phyloP scores from a whole-genome alignment of 2,329 filamentous ascomycete species.

The Rugonectria rugulosa region DNA sequence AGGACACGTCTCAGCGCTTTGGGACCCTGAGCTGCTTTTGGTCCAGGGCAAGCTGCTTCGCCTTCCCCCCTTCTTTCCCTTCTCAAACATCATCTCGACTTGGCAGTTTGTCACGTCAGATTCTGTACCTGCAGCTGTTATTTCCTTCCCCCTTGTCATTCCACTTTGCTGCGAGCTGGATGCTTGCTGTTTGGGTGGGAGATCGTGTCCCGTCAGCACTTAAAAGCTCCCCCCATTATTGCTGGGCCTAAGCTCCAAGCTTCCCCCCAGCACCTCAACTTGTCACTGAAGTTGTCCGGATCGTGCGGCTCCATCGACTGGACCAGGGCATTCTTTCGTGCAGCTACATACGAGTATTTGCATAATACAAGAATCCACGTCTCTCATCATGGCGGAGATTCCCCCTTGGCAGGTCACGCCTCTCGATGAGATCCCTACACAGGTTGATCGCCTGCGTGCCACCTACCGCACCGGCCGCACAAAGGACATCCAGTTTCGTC shows the following conservation, averaged over 20 bases:
- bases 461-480: conserved; percentile 85
- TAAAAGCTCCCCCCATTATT: background rate
- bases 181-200: no score
- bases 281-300: no score
- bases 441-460: conserved; percentile 66
- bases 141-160: background rate
- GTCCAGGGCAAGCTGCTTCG: background rate
- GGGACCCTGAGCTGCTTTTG: no score
- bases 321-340: no score
- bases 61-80: background rate
- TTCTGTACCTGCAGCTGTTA: background rate
- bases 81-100: background rate
- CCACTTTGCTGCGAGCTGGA: background rate
- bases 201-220: no score
- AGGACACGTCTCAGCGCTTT: no score
- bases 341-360: no score
- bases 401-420: conserved; percentile 66
- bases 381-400: conserved; percentile 49
- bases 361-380: no score
- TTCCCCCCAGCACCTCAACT: no score
- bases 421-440: conserved; percentile 69
- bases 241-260: no score
- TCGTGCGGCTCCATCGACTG: no score
- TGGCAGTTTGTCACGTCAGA: background rate
- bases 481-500: conserved; percentile 80